Percentiles rank a stretch among this genome's conserved stretches.
phyloP scores from a whole-genome alignment of 345 rosid species.

The Jatropha curcas region DNA sequence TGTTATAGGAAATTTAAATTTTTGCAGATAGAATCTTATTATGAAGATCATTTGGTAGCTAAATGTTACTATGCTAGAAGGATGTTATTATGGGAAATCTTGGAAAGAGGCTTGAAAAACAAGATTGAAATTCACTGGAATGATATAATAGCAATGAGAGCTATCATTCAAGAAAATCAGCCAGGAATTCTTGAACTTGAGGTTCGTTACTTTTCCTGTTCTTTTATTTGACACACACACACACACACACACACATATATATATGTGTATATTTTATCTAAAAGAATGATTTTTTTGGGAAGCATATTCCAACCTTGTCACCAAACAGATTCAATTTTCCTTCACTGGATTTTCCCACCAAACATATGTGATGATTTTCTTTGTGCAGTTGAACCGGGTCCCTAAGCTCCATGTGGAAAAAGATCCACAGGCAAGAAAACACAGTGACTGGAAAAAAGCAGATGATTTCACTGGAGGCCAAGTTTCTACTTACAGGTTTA shows the following conservation, averaged over 20 bases:
- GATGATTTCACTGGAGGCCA: constrained; percentile 47
- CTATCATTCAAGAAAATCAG: constrained; percentile 18
- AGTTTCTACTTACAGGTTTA: constrained; percentile 46
- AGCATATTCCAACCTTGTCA: too few species aligned
- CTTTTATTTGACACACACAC: too few species aligned
- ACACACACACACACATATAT: too few species aligned
- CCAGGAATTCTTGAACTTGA: constrained; percentile 36
- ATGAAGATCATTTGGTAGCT: constrained; percentile 52
- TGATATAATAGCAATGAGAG: constrained; percentile 34
- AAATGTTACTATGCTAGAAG: constrained; percentile 59
- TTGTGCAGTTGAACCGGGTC: constrained; percentile 38
- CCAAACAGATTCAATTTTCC: too few species aligned
- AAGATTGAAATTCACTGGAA: constrained; percentile 45
- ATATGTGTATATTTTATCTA: too few species aligned
- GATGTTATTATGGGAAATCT: constrained; percentile 66
- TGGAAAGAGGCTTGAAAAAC: constrained; percentile 36
- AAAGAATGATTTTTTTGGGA: too few species aligned
- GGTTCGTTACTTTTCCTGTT: constrained; percentile 10
- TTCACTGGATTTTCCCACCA: too few species aligned
- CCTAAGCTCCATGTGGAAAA: constrained; percentile 44
- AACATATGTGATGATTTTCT: background rate
- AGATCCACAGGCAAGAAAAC: constrained; percentile 45
- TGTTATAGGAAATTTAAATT: too few species aligned
- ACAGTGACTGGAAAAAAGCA: constrained; percentile 41
- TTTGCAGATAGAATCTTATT: constrained; percentile 32